A percentile compares a stretch with the other conserved stretches of the same genome.
Conservation (phyloP, 179 eudicot species). For the Carnegiea gigantea region DNA sequence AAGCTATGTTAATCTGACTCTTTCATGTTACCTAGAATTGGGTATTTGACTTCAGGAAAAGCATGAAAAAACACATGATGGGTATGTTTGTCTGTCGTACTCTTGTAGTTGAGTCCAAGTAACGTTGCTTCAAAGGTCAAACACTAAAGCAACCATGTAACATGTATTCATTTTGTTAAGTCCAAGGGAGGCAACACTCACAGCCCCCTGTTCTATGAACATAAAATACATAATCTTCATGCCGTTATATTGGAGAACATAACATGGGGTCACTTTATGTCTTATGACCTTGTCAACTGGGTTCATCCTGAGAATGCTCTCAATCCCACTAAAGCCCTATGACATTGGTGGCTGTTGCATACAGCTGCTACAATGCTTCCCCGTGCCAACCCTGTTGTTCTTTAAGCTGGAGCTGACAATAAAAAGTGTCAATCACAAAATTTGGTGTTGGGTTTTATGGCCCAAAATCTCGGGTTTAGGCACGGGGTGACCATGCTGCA, state of each 20-base stretch:
- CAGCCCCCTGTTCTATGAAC: conserved; percentile 44
- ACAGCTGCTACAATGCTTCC: conserved; percentile 36
- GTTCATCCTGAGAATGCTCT: conserved; percentile 35
- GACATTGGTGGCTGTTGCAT: conserved; percentile 41
- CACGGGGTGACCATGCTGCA: no score
- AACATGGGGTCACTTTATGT: conserved; percentile 48
- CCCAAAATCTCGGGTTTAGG: no score
- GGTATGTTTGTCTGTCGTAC: no score
- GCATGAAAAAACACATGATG: no score
- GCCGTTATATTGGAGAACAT: conserved; percentile 43
- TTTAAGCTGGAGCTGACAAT: conserved; percentile 38
- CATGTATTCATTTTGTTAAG: background rate
- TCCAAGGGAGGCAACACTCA: conserved; percentile 22
- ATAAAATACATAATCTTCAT: conserved; percentile 35
- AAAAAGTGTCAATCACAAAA: conserved; percentile 38
- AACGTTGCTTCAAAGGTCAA: no score
- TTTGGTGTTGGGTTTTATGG: no score
- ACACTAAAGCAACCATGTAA: no score
- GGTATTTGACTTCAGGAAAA: no score
- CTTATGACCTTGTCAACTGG: conserved; percentile 5
- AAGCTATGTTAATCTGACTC: background rate
- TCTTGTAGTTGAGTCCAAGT: no score
- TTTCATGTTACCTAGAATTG: background rate
- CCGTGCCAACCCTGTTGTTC: conserved; percentile 27
- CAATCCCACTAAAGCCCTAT: conserved; percentile 32